A percentile compares a stretch with the other conserved stretches of the same genome.
Evolutionary conservation across 345 rosid genomes (phyloP).

Genomic region (Excoecaria agallocha): DNA sequence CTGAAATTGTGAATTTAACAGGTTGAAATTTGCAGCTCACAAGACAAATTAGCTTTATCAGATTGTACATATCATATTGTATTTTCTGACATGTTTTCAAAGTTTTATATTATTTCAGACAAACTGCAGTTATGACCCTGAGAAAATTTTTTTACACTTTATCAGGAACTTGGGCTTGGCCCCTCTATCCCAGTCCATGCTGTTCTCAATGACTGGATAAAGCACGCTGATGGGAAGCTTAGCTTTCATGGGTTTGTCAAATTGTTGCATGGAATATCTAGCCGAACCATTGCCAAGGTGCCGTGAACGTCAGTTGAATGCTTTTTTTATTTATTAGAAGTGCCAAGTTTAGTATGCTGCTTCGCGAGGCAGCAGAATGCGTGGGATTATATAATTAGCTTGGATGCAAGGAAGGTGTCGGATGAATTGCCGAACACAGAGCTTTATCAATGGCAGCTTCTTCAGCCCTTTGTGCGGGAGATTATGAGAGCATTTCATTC

Average conservation of each 20-base stretch:
- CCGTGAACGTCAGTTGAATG: conserved; percentile 6
- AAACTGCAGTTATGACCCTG: not conserved
- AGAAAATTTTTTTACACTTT: not conserved
- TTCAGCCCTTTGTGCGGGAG: not conserved
- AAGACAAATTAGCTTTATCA: no score
- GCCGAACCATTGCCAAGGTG: conserved; percentile 38
- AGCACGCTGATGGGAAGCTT: conserved; percentile 91
- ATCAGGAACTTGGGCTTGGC: conserved; percentile 93
- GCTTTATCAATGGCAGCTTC: not conserved
- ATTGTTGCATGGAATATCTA: conserved; percentile 77
- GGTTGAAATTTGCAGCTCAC: no score
- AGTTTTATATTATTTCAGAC: not conserved
- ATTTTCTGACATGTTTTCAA: not conserved
- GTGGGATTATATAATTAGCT: not conserved
- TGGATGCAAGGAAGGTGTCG: not conserved
- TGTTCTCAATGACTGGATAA: conserved; percentile 92
- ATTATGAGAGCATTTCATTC: not conserved
- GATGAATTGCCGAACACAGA: not conserved
- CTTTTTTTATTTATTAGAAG: not conserved
- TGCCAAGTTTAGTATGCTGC: not conserved
- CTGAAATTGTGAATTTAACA: not conserved
- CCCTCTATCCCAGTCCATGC: conserved; percentile 84
- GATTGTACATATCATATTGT: no score
- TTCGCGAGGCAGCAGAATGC: not conserved
- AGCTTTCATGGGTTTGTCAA: conserved; percentile 92